Base-by-base conservation (phyloP, 306 rosid genomes). In the Cucurbita ficifolia region DNA sequence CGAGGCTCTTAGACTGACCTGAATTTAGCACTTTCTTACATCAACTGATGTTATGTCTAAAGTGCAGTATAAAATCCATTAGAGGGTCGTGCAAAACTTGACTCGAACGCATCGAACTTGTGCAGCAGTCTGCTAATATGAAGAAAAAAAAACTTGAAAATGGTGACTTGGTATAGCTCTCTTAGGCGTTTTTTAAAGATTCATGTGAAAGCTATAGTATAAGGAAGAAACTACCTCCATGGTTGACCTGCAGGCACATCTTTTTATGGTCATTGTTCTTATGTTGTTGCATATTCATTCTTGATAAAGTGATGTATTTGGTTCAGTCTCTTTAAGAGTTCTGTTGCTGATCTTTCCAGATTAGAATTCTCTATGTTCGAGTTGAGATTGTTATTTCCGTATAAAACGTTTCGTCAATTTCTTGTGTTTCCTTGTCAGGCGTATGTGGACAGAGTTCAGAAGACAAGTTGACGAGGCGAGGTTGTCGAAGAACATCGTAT, bases 381-480 rank as follows among this genome's bases (percentile, higher is more conserved):
- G 70, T 36, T n/a, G 49, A 46, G 50, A 46, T 4, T 39, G 24
- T n/a, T 29, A 29, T 29, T 29, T 63, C 8, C 10, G 70, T 42
- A 21, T 67, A 45, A 68, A 43, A 43, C 7, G 19, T 19, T 24
- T 43, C 13, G 17, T 45, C 72, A 45, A 67, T 10, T 1, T 12
- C 53, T 19, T 55, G 45, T 21, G 29, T 22, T 46, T 22, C 21
- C 19, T 68, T 68, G 19, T 22, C 73, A 68, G 73, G 73, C 73
- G 5, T 68, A 68, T 21, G 73, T 68, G 55, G 73, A 68, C 21
- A 22, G 51, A 68, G 73, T 68, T 68, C 73, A 21, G 55, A 68
- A 68, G 73, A 68, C 73, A 19, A 45, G 40, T 7, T 68, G 55
- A 68, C 12, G 46, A 68, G 55, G 8, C 55, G 21, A 68, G 55